Evolutionary conservation across 106 monocot genomes (phyloP).

Genomic region (Acanthochlamys bracteata): DNA sequence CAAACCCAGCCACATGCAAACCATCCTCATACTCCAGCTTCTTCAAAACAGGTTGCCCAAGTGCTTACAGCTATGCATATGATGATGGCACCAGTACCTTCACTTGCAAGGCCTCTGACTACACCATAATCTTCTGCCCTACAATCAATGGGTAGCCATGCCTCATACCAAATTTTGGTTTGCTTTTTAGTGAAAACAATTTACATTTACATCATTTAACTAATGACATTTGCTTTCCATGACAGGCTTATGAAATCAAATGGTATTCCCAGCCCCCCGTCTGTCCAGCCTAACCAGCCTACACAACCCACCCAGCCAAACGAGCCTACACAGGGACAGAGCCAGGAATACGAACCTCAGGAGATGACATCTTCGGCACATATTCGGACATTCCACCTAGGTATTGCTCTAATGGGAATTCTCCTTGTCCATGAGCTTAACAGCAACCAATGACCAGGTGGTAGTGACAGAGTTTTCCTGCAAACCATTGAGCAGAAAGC

Average conservation of each 20-base stretch:
- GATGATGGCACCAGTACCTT: slow-evolving; percentile 76
- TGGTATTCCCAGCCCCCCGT: neutral
- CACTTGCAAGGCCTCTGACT: slow-evolving; percentile 65
- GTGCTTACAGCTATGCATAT: slow-evolving; percentile 81
- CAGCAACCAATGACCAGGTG: neutral
- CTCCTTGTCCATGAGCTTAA: neutral
- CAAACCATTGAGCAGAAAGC: no score
- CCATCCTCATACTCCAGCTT: slow-evolving; percentile 59
- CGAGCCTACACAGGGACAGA: neutral
- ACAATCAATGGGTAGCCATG: slow-evolving; percentile 24
- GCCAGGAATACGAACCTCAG: slow-evolving; percentile 2
- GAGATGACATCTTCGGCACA: slow-evolving; percentile 11
- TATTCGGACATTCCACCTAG: neutral
- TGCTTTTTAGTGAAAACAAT: no score
- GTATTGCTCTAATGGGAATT: neutral
- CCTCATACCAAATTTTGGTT: no score
- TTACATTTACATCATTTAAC: no score
- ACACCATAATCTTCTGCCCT: slow-evolving; percentile 68
- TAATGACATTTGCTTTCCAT: no score
- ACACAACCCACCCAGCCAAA: no score
- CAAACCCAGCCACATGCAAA: slow-evolving; percentile 42
- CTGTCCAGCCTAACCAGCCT: no score
- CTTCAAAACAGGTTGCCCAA: slow-evolving; percentile 71
- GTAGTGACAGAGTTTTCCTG: no score
- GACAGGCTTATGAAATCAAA: slow-evolving; percentile 11